Evolutionary conservation across 208 protist species (phyloP).

Genomic region (Acanthamoeba healyi): DNA sequence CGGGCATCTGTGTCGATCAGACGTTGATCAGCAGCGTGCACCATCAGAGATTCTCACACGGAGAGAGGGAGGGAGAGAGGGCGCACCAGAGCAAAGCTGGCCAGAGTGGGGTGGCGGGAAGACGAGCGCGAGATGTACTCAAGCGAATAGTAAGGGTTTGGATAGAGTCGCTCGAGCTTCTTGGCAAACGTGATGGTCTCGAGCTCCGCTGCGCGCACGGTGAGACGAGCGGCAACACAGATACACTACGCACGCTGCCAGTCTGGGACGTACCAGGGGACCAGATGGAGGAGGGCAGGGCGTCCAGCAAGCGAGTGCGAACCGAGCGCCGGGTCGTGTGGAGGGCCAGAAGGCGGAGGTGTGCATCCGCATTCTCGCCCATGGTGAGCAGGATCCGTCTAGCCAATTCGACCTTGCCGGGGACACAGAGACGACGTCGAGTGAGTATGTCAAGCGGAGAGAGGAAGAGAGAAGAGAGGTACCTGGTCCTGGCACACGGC

Average conservation of each 20-base stretch:
- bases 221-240: not conserved
- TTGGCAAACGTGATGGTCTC: not conserved
- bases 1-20: too few species aligned
- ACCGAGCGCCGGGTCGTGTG: not conserved
- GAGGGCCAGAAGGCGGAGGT: not conserved
- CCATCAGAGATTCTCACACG: too few species aligned
- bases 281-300: not conserved
- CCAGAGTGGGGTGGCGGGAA: not conserved
- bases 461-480: too few species aligned
- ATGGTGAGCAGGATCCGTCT: not conserved
- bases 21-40: too few species aligned
- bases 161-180: slow-evolving; percentile 22
- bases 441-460: too few species aligned
- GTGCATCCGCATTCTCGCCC: slow-evolving; percentile 21
- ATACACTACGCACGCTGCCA: not conserved
- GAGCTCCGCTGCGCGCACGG: not conserved
- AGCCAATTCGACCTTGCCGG: not conserved
- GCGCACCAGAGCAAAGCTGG: not conserved
- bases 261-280: not conserved
- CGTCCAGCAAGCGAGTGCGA: not conserved
- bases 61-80: too few species aligned
- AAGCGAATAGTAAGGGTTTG: slow-evolving; percentile 30
- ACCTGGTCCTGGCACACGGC: slow-evolving; percentile 63
- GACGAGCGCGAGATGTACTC: slow-evolving; percentile 56
- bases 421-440: too few species aligned